Conservation (phyloP, 2,329 filamentous ascomycete species). For the Trichoderma lentiforme region DNA sequence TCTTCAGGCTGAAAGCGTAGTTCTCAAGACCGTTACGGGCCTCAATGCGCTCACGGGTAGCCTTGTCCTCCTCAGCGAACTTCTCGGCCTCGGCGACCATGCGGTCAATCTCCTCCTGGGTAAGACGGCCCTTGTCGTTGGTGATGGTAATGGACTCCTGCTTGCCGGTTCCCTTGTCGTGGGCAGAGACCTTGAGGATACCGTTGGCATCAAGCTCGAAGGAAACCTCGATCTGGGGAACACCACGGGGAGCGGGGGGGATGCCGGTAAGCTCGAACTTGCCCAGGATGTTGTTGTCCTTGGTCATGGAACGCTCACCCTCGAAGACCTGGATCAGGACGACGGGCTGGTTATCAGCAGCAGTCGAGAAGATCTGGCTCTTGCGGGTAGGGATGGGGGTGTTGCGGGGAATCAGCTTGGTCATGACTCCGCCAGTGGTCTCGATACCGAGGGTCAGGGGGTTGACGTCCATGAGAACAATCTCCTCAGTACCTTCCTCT, state of each 20-base stretch:
- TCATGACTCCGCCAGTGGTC: constrained; percentile 97
- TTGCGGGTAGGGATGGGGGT: constrained; percentile 94
- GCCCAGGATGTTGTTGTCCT: constrained; percentile 95
- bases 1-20: constrained; percentile 98
- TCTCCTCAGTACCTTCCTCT: constrained; percentile 72
- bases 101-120: constrained; percentile 95
- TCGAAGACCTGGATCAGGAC: constrained; percentile 95
- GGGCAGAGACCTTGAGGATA: constrained; percentile 93
- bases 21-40: constrained; percentile 96
- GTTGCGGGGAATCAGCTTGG: constrained; percentile 91
- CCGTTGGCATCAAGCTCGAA: constrained; percentile 98
- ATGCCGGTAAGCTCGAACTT: constrained; percentile 98
- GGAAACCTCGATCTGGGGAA: constrained; percentile 96
- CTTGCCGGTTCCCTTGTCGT: constrained; percentile 98
- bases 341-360: constrained; percentile 92
- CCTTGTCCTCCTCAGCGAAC: constrained; percentile 99
- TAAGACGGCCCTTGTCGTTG: constrained; percentile 98
- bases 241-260: constrained; percentile 88
- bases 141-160: constrained; percentile 96
- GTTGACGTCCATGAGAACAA: constrained; percentile 97
- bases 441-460: constrained; percentile 94
- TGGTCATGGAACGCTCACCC: constrained; percentile 89
- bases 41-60: constrained; percentile 93
- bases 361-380: constrained; percentile 96
- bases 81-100: constrained; percentile 99